Conservation (phyloP, 352 stramenopile genomes). For the Phytophthora quininea region DNA sequence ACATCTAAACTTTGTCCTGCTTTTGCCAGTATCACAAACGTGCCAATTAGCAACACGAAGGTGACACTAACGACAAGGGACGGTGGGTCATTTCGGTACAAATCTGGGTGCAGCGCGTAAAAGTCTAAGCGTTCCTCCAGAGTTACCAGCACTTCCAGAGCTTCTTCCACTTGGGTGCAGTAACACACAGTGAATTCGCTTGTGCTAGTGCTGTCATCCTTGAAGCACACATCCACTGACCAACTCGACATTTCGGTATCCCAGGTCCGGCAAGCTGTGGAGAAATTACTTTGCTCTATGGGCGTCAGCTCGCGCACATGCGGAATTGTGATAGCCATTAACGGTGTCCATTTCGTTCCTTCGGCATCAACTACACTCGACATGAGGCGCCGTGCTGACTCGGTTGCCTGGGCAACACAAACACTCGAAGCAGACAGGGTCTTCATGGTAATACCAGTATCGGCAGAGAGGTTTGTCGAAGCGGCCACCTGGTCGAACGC, state of each 20-base stretch:
- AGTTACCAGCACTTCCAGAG: slow-evolving; percentile 69
- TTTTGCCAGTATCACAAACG: slow-evolving; percentile 40
- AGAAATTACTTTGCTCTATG: slow-evolving; percentile 65
- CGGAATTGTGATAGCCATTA: slow-evolving; percentile 56
- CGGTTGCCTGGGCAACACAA: slow-evolving; percentile 42
- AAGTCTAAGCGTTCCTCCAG: slow-evolving; percentile 73
- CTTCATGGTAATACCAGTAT: slow-evolving; percentile 31
- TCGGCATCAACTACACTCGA: neutral
- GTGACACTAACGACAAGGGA: slow-evolving; percentile 55
- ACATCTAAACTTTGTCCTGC: slow-evolving; percentile 44
- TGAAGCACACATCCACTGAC: slow-evolving; percentile 63
- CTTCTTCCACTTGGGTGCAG: slow-evolving; percentile 60
- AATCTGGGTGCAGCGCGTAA: slow-evolving; percentile 49
- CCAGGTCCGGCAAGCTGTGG: slow-evolving; percentile 65
- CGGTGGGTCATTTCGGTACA: slow-evolving; percentile 67
- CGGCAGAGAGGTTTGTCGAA: slow-evolving; percentile 14
- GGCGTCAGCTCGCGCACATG: slow-evolving; percentile 47
- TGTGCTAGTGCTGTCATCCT: slow-evolving; percentile 53
- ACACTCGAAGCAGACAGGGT: slow-evolving; percentile 38
- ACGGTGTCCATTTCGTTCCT: slow-evolving; percentile 37
- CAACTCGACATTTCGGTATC: slow-evolving; percentile 39
- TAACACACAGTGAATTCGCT: slow-evolving; percentile 56
- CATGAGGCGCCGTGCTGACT: slow-evolving; percentile 16
- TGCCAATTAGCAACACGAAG: slow-evolving; percentile 41
- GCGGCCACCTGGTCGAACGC: slow-evolving; percentile 29